Conservation (phyloP, 2,329 filamentous ascomycete genomes). For the Nothomitra cinnamomea region DNA sequence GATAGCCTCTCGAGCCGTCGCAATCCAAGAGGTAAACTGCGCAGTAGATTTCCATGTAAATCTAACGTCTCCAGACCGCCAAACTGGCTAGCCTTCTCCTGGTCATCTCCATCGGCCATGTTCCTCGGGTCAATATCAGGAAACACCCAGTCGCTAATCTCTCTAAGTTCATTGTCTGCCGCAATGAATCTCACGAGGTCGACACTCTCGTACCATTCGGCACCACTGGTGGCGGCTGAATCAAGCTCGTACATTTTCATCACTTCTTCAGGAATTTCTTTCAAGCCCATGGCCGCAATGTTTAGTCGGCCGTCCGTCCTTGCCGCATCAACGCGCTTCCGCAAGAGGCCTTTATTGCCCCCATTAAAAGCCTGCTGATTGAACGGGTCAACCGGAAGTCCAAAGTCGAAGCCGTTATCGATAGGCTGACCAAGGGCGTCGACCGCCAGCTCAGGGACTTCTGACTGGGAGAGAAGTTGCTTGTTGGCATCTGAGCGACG, state of each 20-base stretch:
- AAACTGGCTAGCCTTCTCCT: constrained; percentile 56
- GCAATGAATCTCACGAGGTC: constrained; percentile 72
- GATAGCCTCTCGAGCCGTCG: constrained; percentile 57
- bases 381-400: constrained; percentile 39
- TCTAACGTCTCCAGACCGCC: constrained; percentile 66
- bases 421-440: not conserved
- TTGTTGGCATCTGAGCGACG: constrained; percentile 31
- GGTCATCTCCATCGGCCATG: constrained; percentile 34
- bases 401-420: constrained; percentile 37
- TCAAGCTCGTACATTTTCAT: constrained; percentile 81
- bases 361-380: constrained; percentile 44
- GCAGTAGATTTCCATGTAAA: constrained; percentile 68
- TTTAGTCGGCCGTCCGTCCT: constrained; percentile 69
- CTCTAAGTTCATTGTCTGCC: constrained; percentile 75
- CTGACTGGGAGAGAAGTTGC: not conserved
- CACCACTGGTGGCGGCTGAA: constrained; percentile 40
- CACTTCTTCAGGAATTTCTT: constrained; percentile 65
- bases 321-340: constrained; percentile 54
- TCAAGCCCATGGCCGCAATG: constrained; percentile 68
- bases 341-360: constrained; percentile 46
- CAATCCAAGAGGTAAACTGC: constrained; percentile 56
- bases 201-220: constrained; percentile 80
- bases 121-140: constrained; percentile 41
- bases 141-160: constrained; percentile 57
- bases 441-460: not conserved